Base-by-base conservation (phyloP, 164 flowering plant species). In the Tetrastigma voinierianum region DNA sequence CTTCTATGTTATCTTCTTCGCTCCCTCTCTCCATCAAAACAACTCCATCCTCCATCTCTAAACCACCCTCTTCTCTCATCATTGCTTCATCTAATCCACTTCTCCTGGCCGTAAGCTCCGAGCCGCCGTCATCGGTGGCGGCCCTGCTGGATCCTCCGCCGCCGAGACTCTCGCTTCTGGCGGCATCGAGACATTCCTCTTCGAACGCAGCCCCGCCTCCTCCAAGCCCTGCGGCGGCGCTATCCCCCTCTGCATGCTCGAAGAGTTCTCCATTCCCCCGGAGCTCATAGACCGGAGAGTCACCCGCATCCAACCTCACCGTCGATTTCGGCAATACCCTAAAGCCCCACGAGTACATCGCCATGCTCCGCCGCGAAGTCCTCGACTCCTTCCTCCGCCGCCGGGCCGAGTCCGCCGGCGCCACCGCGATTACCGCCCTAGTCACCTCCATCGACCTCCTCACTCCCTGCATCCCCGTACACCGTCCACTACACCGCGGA, bases 191-290 rank as follows among this genome's bases (percentile, higher is more conserved):
- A 91, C 95, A 0, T 88, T 80, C 75, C 82, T n/a, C n/a, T n/a
- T 89, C 65, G 97, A 91, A 57, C 90, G 95, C 23, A 80, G 70
- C 69, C 84, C 87, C 0, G 61, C 78, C 24, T 71, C 81, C 11
- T 77, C 91, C 46, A n/a, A n/a, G 71, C 97, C 95, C 15, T 89
- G 95, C 78, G 97, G 95, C 67, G 97, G 97, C 23, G 91, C 97
- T 13, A 87, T 89, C 65, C 94, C 97, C 1, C 80, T 84, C 18
- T 89, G 94, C 73, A 91, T 91, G 97, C 76, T 91, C 19, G 85
- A 83, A 52, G 97, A 91, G 82, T 91, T 91, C 84, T 71, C 79
- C 57, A 83, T 91, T 82, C 94, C 97, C 1, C 59, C 45, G 56
- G 72, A 81, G 59, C 78, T 91, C 73, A 67, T 90, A 53, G 95